Percentiles rank a stretch among this genome's conserved stretches.
These are phyloP conservation scores for Leccinum disarticulatum DNA, from an alignment of 768 basidiomycete species.

Conservation along the genomic window DNA sequence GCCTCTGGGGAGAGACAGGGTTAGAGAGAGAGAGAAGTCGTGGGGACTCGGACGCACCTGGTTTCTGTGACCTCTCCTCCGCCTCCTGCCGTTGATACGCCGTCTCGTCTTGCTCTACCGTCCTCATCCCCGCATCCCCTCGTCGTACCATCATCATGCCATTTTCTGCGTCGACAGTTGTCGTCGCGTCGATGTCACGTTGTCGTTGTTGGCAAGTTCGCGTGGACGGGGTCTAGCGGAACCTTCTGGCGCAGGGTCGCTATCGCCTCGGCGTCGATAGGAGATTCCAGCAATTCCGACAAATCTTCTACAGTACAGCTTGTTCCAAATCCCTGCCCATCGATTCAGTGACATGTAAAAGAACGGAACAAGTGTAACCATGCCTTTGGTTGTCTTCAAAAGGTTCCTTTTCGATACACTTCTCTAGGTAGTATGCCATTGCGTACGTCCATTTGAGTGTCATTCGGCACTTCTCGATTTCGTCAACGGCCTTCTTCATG, in stretches of 20 bases:
- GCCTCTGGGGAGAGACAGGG: no score
- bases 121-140: no score
- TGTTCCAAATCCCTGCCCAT: conserved; percentile 78
- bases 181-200: no score
- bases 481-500: conserved; percentile 97
- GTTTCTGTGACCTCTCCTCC: no score
- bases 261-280: conserved; percentile 83
- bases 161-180: no score
- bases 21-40: no score
- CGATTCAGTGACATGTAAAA: not conserved
- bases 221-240: not conserved
- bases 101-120: no score
- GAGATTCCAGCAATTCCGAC: conserved; percentile 89
- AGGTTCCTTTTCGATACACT: conserved; percentile 88
- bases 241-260: conserved; percentile 83
- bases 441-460: conserved; percentile 99
- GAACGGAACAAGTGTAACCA: conserved; percentile 17
- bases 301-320: conserved; percentile 95
- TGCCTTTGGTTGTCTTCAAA: conserved; percentile 97
- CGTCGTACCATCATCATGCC: no score
- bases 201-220: no score
- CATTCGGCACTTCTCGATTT: conserved; percentile 84
- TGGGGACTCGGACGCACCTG: no score
- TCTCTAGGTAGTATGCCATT: conserved; percentile 96
- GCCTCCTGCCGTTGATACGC: no score